A percentile compares a stretch with the other conserved stretches of the same genome.
Conservation (phyloP, 768 basidiomycete genomes). For the Psilocybe tampanensis region DNA sequence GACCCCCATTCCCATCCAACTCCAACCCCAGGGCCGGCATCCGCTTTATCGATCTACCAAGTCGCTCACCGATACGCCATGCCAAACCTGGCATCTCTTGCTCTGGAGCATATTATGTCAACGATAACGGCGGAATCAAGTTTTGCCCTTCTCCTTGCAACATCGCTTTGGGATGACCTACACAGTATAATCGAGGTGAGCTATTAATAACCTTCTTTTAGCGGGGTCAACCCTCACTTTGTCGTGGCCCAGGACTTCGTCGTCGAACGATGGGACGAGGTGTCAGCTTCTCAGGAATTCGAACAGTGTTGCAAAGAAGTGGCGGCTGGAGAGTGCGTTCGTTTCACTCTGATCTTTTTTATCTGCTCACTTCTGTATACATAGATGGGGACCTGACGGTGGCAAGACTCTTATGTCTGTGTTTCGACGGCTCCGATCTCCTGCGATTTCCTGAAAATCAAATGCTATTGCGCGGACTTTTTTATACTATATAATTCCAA, state of each 20-base stretch:
- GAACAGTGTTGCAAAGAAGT: slow-evolving; percentile 73
- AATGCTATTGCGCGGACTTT: too few relatives aligned
- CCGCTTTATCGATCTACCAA: slow-evolving; percentile 75
- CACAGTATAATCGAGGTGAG: slow-evolving; percentile 61
- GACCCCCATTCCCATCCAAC: slow-evolving; percentile 80
- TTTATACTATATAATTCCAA: too few relatives aligned
- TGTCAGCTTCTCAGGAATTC: slow-evolving; percentile 63
- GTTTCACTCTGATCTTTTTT: neutral
- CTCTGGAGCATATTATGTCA: slow-evolving; percentile 72
- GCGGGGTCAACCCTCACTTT: neutral
- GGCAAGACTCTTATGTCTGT: slow-evolving; percentile 69
- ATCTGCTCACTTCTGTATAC: slow-evolving; percentile 31
- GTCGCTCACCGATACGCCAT: slow-evolving; percentile 77
- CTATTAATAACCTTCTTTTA: slow-evolving; percentile 10
- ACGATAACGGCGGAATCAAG: slow-evolving; percentile 67
- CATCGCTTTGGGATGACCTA: slow-evolving; percentile 66
- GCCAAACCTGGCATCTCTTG: slow-evolving; percentile 63
- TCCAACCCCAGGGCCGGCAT: slow-evolving; percentile 61
- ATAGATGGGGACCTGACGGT: slow-evolving; percentile 75
- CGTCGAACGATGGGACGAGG: slow-evolving; percentile 76
- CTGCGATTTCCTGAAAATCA: slow-evolving; percentile 26
- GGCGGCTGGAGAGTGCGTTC: slow-evolving; percentile 69
- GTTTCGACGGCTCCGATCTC: slow-evolving; percentile 69
- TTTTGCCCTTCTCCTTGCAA: slow-evolving; percentile 72
- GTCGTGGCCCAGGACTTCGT: slow-evolving; percentile 59